Conservation (phyloP, 345 rosid genomes). For the Brassica juncea region DNA sequence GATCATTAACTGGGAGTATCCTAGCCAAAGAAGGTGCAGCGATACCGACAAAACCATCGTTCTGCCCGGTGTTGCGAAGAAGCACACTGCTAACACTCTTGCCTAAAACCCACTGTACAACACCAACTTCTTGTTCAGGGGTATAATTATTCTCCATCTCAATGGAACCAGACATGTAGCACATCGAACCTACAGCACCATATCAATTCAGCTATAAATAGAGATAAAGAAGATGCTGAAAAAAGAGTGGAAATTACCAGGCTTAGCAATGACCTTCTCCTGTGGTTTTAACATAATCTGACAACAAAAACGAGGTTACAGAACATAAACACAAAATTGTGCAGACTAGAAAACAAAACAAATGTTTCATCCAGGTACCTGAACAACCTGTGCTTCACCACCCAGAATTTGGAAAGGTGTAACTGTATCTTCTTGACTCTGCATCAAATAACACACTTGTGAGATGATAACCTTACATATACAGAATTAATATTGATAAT, state of each 20-base stretch:
- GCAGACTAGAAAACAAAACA: background rate
- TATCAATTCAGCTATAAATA: background rate
- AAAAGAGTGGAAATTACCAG: background rate
- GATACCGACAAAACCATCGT: constrained; percentile 87
- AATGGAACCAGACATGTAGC: background rate
- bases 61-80: constrained; percentile 66
- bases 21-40: constrained; percentile 96
- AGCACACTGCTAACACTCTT: constrained; percentile 74
- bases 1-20: constrained; percentile 86
- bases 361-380: constrained; percentile 53
- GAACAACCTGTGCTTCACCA: constrained; percentile 98
- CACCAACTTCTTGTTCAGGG: constrained; percentile 87
- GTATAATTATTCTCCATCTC: constrained; percentile 67
- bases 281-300: constrained; percentile 96
- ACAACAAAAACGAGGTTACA: background rate
- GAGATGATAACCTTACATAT: too few relatives aligned
- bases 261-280: constrained; percentile 67
- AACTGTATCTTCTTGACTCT: constrained; percentile 57
- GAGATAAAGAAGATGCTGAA: background rate
- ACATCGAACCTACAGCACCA: background rate
- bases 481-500: too few relatives aligned
- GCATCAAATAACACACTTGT: background rate
- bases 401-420: constrained; percentile 94
- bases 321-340: background rate
- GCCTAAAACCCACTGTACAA: constrained; percentile 97